Evolutionary conservation across 1,284 basidiomycete genomes (phyloP).

Genomic region (Malassezia psittaci): DNA sequence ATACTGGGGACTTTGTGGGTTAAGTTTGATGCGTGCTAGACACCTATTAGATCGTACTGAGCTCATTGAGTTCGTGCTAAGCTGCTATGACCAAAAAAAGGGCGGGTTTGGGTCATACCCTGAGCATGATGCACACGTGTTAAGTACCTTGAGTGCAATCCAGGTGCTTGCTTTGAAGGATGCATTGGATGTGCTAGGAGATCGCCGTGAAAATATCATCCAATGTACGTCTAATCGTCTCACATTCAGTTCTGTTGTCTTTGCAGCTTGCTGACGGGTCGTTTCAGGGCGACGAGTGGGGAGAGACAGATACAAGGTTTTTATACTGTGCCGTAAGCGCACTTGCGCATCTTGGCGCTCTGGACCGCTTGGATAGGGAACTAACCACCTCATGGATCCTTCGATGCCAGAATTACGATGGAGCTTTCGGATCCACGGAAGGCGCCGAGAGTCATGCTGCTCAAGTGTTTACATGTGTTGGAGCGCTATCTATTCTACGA

Average conservation of each 20-base stretch:
- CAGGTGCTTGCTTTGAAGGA: conserved; percentile 82
- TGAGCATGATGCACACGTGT: conserved; percentile 80
- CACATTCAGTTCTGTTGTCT: conserved; percentile 55
- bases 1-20: conserved; percentile 88
- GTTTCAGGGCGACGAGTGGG: conserved; percentile 79
- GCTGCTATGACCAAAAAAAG: conserved; percentile 62
- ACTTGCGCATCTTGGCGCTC: conserved; percentile 62
- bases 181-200: conserved; percentile 59
- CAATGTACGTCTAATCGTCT: conserved; percentile 55
- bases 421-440: conserved; percentile 72
- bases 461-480: conserved; percentile 88
- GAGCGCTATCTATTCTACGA: conserved; percentile 74
- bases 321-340: conserved; percentile 73
- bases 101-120: conserved; percentile 87
- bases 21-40: conserved; percentile 66
- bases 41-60: conserved; percentile 71
- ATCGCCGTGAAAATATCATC: conserved; percentile 55
- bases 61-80: conserved; percentile 79
- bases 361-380: conserved; percentile 52
- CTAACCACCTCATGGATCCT: conserved; percentile 64
- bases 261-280: conserved; percentile 63
- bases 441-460: conserved; percentile 87
- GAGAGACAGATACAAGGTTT: conserved; percentile 86
- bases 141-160: conserved; percentile 76
- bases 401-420: conserved; percentile 82